Base-by-base conservation (phyloP, 192 early-diverging fungal species). In the Coemansia sp. region DNA sequence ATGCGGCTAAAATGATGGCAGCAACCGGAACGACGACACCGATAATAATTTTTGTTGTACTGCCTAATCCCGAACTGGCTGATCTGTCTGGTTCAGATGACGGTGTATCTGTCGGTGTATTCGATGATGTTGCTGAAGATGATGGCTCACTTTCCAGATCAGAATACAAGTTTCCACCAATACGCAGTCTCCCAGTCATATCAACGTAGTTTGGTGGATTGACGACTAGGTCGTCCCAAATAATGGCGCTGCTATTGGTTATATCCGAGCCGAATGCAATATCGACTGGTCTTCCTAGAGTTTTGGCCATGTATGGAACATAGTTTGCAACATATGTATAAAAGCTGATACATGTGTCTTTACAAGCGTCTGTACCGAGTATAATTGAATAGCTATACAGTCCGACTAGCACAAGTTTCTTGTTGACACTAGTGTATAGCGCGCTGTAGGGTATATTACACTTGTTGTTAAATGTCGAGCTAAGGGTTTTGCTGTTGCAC, bases 321-420 rank as follows among this genome's bases (percentile, higher is more conserved):
- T 51, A 51, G n/a, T 51, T 17, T 8, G 24, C n/a, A 14, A 51
- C 25, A 33, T 51, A 51, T 3, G 3, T 30, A 17, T 51, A 51
- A 14, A 14, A 8, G 49, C 33, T 51, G 5, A 51, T 4, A 22
- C 49, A 51, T 6, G 7, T 30, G 5, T 22, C 18, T 22, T 27
- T 51, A 23, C 49, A 51, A 15, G 24, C 24, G n/a, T 51, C 49
- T 30, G 8, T n/a, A 30, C 49, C 49, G 33, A 51, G 30, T 4
- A 51, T 33, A 5, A 51, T n/a, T 27, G 49, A 51, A 51, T 51
- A 27, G 2, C 49, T 51, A n/a, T 51, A 51, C 6, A 51, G 24
- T 23, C 24, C 49, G n/a, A 33, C 30, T 15, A 33, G 9, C 7
- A n/a, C 49, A 51, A 51, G 24, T 14, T 25, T 18, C 8, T 23